Evolutionary conservation across 331 rosid genomes (phyloP).

Genomic region (Arachis monticola): DNA sequence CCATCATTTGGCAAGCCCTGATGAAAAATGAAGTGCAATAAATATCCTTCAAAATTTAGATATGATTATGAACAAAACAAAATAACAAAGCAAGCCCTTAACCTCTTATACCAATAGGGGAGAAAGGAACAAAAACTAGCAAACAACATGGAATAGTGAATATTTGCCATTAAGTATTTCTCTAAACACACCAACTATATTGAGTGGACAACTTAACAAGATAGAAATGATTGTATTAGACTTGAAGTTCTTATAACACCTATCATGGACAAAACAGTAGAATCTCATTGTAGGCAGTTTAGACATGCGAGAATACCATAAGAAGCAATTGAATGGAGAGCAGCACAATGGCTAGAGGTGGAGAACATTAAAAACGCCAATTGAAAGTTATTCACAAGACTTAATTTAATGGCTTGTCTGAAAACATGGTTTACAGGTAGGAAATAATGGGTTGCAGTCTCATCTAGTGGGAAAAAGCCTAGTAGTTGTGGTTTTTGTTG

Average conservation of each 20-base stretch:
- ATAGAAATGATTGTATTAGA: not conserved
- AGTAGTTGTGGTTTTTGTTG: not conserved
- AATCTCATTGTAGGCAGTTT: not conserved
- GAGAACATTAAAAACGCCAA: not conserved
- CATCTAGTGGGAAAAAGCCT: not conserved
- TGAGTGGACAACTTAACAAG: not conserved
- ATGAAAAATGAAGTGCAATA: slow-evolving; percentile 38
- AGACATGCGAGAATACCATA: not conserved
- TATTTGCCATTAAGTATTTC: slow-evolving; percentile 12
- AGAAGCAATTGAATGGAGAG: not conserved
- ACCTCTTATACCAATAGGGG: slow-evolving; percentile 21
- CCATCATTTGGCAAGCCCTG: slow-evolving; percentile 97
- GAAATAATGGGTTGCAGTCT: not conserved
- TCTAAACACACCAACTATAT: not conserved
- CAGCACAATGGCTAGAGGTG: not conserved
- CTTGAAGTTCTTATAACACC: not conserved
- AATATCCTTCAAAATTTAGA: slow-evolving; percentile 39
- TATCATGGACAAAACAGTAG: not conserved
- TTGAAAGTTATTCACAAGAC: not conserved
- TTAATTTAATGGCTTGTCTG: not conserved
- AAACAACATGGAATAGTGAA: slow-evolving; percentile 22
- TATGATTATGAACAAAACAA: slow-evolving; percentile 22
- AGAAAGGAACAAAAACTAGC: slow-evolving; percentile 31
- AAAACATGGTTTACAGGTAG: not conserved
- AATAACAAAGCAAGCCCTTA: slow-evolving; percentile 25